Base-by-base conservation (phyloP, 1,139 yeast species). In the Geotrichum candidum region DNA sequence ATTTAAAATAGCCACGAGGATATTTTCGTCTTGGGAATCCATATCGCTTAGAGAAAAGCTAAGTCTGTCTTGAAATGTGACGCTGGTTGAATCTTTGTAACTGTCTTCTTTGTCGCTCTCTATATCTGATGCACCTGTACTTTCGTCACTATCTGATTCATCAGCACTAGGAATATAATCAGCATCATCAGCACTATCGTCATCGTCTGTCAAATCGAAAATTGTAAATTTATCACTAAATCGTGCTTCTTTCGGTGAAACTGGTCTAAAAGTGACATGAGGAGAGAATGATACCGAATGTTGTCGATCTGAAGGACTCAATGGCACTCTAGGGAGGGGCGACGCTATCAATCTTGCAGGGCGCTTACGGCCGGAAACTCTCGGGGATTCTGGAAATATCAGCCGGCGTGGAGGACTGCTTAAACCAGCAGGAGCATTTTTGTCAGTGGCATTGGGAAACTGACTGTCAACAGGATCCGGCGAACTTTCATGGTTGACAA, bases 31-130 rank as follows among this genome's bases (percentile, higher is more conserved):
- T 7, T 56, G 58, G 10, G 31, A 48, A 27, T 59, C 58, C 22
- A 50, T 35, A 23, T 54, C 57, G 22, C 57, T 54, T 11, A 54
- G 52, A 13, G 57, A 54, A 27, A 54, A 54, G 31, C 61, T 59
- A 3, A 51, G 46, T 41, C 46, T 50, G 7, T 59, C 57, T 25
- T 59, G 61, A 7, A 55, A 11, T 2, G 59, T 59, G 10, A 55
- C 45, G 25, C 48, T 55, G n/a, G 45, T 51, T 18, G 53, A 38
- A 27, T 53, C 52, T 38, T 52, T 56, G 54, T 27, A 55, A 22
- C 53, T 51, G 18, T 58, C 61, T 3, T 51, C 54, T 10, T 38
- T 18, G 10, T 13, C 35, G 13, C 33, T 54, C 46, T 25, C 33
- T 2, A 11, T 10, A 15, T 50, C 31, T 15, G 51, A 41, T 15